Conservation (phyloP, 1,284 basidiomycete genomes). For the Puccinia triticina region DNA sequence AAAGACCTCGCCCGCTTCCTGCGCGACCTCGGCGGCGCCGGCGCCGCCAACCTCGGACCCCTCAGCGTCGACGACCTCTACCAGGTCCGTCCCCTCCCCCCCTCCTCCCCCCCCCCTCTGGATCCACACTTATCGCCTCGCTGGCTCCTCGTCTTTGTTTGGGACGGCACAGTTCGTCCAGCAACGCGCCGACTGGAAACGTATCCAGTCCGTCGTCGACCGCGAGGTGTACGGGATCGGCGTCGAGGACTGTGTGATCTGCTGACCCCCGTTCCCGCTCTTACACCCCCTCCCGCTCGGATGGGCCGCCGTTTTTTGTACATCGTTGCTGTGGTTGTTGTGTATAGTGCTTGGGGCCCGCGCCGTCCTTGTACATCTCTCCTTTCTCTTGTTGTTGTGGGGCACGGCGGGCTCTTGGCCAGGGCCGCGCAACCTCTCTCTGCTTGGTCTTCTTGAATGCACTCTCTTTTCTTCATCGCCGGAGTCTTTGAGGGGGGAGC, state of each 20-base stretch:
- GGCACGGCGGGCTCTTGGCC: no score
- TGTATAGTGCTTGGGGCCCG: no score
- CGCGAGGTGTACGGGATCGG: slow-evolving; percentile 89
- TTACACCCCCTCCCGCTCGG: no score
- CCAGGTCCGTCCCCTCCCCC: slow-evolving; percentile 53
- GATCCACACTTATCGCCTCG: neutral
- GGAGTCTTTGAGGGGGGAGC: no score
- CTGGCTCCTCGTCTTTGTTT: slow-evolving; percentile 65
- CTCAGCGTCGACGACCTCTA: slow-evolving; percentile 75
- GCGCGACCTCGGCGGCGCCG: slow-evolving; percentile 66
- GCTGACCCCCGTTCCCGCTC: slow-evolving; percentile 55
- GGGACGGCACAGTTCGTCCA: slow-evolving; percentile 51
- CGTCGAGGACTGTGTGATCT: slow-evolving; percentile 79
- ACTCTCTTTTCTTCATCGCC: no score
- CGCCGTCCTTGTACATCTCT: no score
- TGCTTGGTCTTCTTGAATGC: no score
- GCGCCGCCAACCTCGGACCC: slow-evolving; percentile 77
- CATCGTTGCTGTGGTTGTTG: no score
- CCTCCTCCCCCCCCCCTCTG: slow-evolving; percentile 22
- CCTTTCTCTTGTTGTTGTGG: no score
- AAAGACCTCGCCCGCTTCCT: slow-evolving; percentile 94
- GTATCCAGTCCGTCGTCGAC: slow-evolving; percentile 91
- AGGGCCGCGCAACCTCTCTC: no score
- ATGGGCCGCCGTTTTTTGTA: no score
- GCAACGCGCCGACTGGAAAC: slow-evolving; percentile 90